phyloP scores from a whole-genome alignment of 2,329 filamentous ascomycete genomes.

The Byssochlamys sp. region DNA sequence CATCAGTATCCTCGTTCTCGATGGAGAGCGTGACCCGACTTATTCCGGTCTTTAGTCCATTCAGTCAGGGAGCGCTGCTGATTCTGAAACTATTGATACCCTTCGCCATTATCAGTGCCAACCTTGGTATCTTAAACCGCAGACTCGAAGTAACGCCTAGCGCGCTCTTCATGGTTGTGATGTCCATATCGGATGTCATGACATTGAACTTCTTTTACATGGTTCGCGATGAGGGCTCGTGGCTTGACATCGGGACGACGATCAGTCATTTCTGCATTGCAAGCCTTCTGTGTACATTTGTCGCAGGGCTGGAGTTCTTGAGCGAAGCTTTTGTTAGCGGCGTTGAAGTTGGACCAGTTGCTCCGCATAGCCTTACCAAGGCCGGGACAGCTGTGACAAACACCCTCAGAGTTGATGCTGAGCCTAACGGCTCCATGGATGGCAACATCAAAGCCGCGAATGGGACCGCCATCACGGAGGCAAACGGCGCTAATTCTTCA shows the following conservation, averaged over 20 bases:
- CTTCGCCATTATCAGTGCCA: constrained; percentile 83
- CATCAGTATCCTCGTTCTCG: constrained; percentile 85
- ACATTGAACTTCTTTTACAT: constrained; percentile 97
- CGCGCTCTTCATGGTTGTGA: constrained; percentile 86
- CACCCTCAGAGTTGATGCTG: neutral
- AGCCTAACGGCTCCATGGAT: neutral
- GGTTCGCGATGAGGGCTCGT: constrained; percentile 89
- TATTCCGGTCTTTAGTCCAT: constrained; percentile 85
- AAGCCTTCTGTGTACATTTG: constrained; percentile 79
- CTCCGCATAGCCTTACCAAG: neutral
- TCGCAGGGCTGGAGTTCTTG: constrained; percentile 74
- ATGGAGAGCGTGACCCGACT: constrained; percentile 81
- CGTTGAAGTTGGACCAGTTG: constrained; percentile 47
- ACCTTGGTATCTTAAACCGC: constrained; percentile 84
- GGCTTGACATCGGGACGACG: constrained; percentile 93
- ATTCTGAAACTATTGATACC: constrained; percentile 85
- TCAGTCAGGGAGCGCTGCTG: constrained; percentile 77
- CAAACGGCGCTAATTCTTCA: neutral
- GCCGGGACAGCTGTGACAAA: neutral
- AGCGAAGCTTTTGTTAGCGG: constrained; percentile 75
- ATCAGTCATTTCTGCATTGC: constrained; percentile 95
- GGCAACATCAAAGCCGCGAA: neutral
- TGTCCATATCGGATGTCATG: constrained; percentile 80
- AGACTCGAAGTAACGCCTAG: constrained; percentile 74
- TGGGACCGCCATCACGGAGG: neutral